phyloP scores from a whole-genome alignment of 169 alveolate genomes.

The Besnoitia besnoiti region DNA sequence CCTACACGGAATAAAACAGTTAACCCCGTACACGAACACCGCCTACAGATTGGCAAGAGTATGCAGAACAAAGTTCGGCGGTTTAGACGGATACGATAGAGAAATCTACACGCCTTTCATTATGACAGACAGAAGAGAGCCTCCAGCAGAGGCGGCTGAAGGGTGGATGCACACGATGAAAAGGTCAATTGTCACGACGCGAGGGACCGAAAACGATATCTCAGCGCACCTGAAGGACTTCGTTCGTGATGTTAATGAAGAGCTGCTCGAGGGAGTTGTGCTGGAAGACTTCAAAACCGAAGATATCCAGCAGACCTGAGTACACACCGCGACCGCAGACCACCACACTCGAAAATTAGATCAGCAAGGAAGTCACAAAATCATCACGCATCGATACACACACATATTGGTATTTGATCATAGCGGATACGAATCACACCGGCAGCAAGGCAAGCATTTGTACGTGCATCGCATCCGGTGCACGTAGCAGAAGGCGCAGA shows the following conservation, averaged over 20 bases:
- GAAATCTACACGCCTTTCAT: no score
- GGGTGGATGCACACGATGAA: neutral
- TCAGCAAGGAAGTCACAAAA: neutral
- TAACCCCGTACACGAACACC: no score
- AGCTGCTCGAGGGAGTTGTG: constrained; percentile 93
- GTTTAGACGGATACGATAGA: no score
- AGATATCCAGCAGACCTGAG: constrained; percentile 96
- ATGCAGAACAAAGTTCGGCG: no score
- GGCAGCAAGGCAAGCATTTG: no score
- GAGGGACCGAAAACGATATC: neutral
- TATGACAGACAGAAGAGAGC: neutral
- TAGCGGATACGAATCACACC: no score
- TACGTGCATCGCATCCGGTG: no score
- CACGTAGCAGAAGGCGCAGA: no score
- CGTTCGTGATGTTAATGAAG: constrained; percentile 98
- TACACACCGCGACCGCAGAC: neutral
- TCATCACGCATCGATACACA: neutral
- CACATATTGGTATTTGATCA: neutral
- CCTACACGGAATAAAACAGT: no score
- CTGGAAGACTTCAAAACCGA: constrained; percentile 98
- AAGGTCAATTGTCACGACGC: neutral
- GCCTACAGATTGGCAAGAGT: no score
- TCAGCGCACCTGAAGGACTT: constrained; percentile 87
- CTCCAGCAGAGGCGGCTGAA: neutral
- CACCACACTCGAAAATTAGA: neutral